Evolutionary conservation across 495 filamentous ascomycete genomes (phyloP).

Genomic region (Penicillium waksmanii): DNA sequence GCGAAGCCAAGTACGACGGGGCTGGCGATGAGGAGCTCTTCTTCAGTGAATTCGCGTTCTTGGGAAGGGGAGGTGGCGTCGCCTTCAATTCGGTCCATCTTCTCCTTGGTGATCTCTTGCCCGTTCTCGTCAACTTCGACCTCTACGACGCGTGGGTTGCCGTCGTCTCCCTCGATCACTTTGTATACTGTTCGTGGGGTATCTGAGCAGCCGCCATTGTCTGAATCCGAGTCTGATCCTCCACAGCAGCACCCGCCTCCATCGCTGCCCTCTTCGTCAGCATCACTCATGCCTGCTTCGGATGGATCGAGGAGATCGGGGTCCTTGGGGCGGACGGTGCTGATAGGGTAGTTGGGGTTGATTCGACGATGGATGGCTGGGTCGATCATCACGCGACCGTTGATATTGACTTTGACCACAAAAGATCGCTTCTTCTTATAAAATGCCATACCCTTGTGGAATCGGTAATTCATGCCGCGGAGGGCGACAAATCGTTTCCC

Average conservation of each 20-base stretch:
- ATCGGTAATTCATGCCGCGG: constrained; percentile 83
- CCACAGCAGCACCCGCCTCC: constrained; percentile 42
- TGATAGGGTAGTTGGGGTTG: constrained; percentile 87
- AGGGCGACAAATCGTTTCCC: constrained; percentile 83
- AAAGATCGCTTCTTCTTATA: constrained; percentile 74
- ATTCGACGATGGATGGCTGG: constrained; percentile 83
- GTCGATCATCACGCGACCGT: constrained; percentile 91
- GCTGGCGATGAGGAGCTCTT: constrained; percentile 87
- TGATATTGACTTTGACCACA: constrained; percentile 85
- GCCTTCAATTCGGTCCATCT: constrained; percentile 57
- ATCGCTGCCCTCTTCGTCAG: constrained; percentile 47
- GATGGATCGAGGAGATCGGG: constrained; percentile 65
- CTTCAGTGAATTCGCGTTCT: constrained; percentile 70
- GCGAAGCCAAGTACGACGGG: constrained; percentile 92
- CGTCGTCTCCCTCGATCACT: constrained; percentile 65
- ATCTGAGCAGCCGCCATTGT: constrained; percentile 51
- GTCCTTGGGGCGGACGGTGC: constrained; percentile 75
- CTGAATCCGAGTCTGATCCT: constrained; percentile 56
- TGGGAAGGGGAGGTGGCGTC: constrained; percentile 40
- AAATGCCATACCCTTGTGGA: constrained; percentile 80
- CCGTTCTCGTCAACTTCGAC: constrained; percentile 65
- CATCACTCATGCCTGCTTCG: constrained; percentile 47
- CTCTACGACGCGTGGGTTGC: constrained; percentile 60
- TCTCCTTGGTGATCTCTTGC: constrained; percentile 66
- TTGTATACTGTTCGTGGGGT: constrained; percentile 66